These are phyloP conservation scores for Fusarium sp. DNA, from an alignment of 2,329 filamentous ascomycete species.

Conservation along the genomic window DNA sequence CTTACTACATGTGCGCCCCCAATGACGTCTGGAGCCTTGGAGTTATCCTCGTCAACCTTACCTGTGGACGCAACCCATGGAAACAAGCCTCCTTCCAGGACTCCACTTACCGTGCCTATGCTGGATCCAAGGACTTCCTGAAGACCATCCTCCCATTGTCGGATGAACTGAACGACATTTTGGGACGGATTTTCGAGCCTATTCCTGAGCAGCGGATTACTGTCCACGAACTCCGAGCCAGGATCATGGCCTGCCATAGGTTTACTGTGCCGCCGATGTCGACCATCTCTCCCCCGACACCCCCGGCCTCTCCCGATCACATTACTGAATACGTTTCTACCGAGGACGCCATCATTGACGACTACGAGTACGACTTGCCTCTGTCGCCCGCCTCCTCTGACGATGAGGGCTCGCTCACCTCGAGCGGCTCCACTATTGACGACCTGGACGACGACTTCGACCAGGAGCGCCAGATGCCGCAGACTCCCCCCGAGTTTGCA, in stretches of 20 bases:
- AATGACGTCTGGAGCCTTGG: constrained; percentile 99
- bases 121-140: constrained; percentile 88
- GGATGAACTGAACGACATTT: constrained; percentile 88
- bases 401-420: constrained; percentile 70
- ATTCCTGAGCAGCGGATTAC: constrained; percentile 88
- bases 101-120: constrained; percentile 93
- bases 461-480: constrained; percentile 59
- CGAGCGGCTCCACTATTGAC: constrained; percentile 68
- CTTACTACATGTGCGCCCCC: constrained; percentile 90
- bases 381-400: constrained; percentile 70
- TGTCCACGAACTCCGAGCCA: constrained; percentile 82
- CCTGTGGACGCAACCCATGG: constrained; percentile 98
- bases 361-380: constrained; percentile 62
- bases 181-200: constrained; percentile 89
- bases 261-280: constrained; percentile 73
- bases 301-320: constrained; percentile 62
- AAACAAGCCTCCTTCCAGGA: constrained; percentile 95
- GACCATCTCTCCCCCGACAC: constrained; percentile 55
- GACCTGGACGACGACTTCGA: constrained; percentile 67
- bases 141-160: constrained; percentile 94
- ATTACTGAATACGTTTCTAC: constrained; percentile 63
- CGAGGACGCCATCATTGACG: constrained; percentile 63
- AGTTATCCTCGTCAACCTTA: constrained; percentile 97
- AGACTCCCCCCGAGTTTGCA: constrained; percentile 59
- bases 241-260: constrained; percentile 82